A percentile compares a stretch with the other conserved stretches of the same genome.
Evolutionary conservation across 768 basidiomycete species (phyloP).

Genomic region (Pleurotus platypus): DNA sequence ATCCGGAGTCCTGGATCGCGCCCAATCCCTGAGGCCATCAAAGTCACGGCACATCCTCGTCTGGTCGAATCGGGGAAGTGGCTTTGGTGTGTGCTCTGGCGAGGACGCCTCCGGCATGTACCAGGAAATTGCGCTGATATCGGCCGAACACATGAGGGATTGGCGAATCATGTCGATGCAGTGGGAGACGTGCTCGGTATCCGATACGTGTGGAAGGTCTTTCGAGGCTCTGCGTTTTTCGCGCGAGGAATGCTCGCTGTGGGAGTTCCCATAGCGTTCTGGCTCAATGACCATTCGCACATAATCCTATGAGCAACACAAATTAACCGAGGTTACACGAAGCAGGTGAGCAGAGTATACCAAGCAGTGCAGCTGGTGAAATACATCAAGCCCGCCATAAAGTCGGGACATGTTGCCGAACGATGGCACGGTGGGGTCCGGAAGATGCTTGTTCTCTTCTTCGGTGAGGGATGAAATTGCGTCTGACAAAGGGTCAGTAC

Average conservation of each 20-base stretch:
- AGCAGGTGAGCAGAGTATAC: conserved; percentile 8
- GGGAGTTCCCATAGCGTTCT: conserved; percentile 9
- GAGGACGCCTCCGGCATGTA: conserved; percentile 6
- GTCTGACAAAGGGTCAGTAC: not conserved
- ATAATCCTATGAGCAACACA: conserved; percentile 11
- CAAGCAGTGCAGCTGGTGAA: conserved; percentile 24
- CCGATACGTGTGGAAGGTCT: conserved; percentile 7
- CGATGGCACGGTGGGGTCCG: conserved; percentile 18
- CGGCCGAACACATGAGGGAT: conserved; percentile 16
- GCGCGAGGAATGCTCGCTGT: not conserved
- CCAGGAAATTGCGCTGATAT: conserved; percentile 17
- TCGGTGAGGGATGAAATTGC: conserved; percentile 16
- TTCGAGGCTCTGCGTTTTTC: not conserved
- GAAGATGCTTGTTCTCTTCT: conserved; percentile 13
- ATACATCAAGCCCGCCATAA: conserved; percentile 18
- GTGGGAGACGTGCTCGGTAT: conserved; percentile 15
- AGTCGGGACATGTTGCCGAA: conserved; percentile 16
- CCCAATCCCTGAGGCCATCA: conserved; percentile 1
- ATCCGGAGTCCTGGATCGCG: not conserved
- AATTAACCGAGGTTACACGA: not conserved
- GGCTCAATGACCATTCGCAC: conserved; percentile 14
- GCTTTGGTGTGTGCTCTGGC: not conserved
- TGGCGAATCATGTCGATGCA: conserved; percentile 19
- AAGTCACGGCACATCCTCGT: conserved; percentile 3
- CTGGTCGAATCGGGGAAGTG: conserved; percentile 3